Evolutionary conservation across 2,329 filamentous ascomycete genomes (phyloP), one percentile per base, ranked within the genome.

Genomic region (Bipolaris cookei): DNA sequence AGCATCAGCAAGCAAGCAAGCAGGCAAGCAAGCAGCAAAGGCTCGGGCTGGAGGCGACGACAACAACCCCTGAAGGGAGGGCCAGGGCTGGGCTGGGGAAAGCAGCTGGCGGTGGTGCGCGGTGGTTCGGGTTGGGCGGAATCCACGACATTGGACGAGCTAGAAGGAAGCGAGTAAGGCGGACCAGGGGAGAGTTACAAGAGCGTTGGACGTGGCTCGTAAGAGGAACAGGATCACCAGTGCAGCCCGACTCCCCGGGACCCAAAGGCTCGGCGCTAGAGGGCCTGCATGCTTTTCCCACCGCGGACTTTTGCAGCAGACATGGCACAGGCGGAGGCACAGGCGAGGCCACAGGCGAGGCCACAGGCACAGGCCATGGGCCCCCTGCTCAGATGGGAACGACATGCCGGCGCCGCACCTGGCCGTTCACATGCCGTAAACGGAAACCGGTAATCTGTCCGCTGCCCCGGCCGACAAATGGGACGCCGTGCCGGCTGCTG

Each of bases 151-250:
- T 68, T 71, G 72, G 73, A 57, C 64, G 56, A 59, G 62, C 71
- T 72, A 73, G 57, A 59, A 41, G 63, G 51, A 67, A 67, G 52
- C 59, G 66, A 72, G 72, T 68, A 72, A 71, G 72, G 69, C 61
- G 63, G 62, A 63, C 61, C 62, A 67, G 69, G 70, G 38, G 61
- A 66, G 65, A 66, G 65, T 64, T 65, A 67, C 59, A 65, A 62
- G 69, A 72, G 69, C 70, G 71, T 73, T 73, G 68, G 70, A 70
- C 71, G 69, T 69, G 61, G 60, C 64, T 72, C 61, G 64, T 70
- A 58, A 54, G 51, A 55, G 56, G 60, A 70, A 70, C 68, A 62
- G 57, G 72, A 76, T 74, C 71, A 72, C 57, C 67, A 57, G 60
- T 66, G 68, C 69, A 66, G 61, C 68, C 68, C 67, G 58, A 56